phyloP scores from a whole-genome alignment of 2,329 filamentous ascomycete genomes.

The Colletotrichum tabaci region DNA sequence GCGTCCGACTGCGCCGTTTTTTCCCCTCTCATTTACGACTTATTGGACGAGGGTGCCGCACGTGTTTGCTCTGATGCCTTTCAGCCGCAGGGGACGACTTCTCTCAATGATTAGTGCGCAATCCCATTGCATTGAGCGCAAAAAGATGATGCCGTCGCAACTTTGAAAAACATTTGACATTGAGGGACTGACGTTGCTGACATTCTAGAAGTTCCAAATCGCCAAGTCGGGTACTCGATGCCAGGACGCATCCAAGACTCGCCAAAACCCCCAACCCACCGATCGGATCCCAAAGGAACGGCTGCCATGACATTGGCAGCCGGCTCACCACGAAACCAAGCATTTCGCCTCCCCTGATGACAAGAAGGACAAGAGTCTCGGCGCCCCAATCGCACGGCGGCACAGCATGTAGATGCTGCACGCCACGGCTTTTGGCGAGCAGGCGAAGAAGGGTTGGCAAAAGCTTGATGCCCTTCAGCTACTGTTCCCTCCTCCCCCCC shows the following conservation, averaged over 20 bases:
- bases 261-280: slow-evolving; percentile 1
- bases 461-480: slow-evolving; percentile 19
- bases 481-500: not conserved
- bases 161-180: not conserved
- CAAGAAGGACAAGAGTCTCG: slow-evolving; percentile 34
- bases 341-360: slow-evolving; percentile 13
- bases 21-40: not conserved
- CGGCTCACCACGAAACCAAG: slow-evolving; percentile 20
- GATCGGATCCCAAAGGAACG: slow-evolving; percentile 10
- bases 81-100: not conserved
- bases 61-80: not conserved
- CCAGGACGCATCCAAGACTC: slow-evolving; percentile 37
- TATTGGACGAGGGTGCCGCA: not conserved
- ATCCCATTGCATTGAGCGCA: not conserved
- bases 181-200: slow-evolving; percentile 8
- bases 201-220: slow-evolving; percentile 4
- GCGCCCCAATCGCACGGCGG: slow-evolving; percentile 5
- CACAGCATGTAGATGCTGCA: slow-evolving; percentile 15
- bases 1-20: not conserved
- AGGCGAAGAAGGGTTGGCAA: slow-evolving; percentile 18
- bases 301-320: slow-evolving; percentile 11
- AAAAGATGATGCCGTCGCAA: not conserved
- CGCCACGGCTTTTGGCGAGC: slow-evolving; percentile 8
- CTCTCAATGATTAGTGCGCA: not conserved
- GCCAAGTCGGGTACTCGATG: slow-evolving; percentile 34